These are phyloP conservation scores for Fomitopsis schrenkii DNA, from an alignment of 1,284 basidiomycete species.

Conservation along the genomic window DNA sequence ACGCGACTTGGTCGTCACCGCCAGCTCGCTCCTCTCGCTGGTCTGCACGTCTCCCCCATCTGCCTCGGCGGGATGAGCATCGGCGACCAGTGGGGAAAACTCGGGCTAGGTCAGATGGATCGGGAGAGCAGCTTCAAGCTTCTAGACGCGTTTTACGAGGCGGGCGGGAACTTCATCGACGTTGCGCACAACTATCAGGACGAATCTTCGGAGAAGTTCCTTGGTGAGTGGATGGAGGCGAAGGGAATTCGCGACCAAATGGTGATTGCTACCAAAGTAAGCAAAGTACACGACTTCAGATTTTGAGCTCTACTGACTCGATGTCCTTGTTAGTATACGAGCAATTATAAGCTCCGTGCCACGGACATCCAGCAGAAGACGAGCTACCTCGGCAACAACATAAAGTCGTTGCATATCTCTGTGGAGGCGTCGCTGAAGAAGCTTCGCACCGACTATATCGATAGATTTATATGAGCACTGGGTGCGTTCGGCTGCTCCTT, in stretches of 20 bases:
- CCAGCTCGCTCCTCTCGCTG: slow-evolving; percentile 9
- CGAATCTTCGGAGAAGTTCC: slow-evolving; percentile 23
- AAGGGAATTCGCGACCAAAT: slow-evolving; percentile 36
- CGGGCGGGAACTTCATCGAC: slow-evolving; percentile 7
- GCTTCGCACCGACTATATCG: slow-evolving; percentile 52
- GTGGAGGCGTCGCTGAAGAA: slow-evolving; percentile 49
- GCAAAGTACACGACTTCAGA: neutral
- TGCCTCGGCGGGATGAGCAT: slow-evolving; percentile 48
- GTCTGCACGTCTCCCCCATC: slow-evolving; percentile 41
- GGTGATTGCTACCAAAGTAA: slow-evolving; percentile 36
- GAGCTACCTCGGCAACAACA: slow-evolving; percentile 44
- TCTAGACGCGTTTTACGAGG: slow-evolving; percentile 19
- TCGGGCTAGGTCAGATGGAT: slow-evolving; percentile 33
- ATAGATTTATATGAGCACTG: slow-evolving; percentile 52
- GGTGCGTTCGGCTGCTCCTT: slow-evolving; percentile 8
- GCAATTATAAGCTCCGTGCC: slow-evolving; percentile 13
- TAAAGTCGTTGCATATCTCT: slow-evolving; percentile 40
- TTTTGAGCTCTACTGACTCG: neutral
- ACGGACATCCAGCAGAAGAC: slow-evolving; percentile 30
- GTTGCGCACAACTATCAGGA: slow-evolving; percentile 37
- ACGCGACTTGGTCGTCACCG: slow-evolving; percentile 9
- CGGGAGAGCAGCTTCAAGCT: slow-evolving; percentile 18
- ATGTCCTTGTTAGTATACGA: slow-evolving; percentile 1
- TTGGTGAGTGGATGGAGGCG: slow-evolving; percentile 40
- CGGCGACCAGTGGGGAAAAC: slow-evolving; percentile 37